These are phyloP conservation scores for Mesotaenium endlicherianum DNA, from an alignment of 139 green algal genomes.

Conservation along the genomic window DNA sequence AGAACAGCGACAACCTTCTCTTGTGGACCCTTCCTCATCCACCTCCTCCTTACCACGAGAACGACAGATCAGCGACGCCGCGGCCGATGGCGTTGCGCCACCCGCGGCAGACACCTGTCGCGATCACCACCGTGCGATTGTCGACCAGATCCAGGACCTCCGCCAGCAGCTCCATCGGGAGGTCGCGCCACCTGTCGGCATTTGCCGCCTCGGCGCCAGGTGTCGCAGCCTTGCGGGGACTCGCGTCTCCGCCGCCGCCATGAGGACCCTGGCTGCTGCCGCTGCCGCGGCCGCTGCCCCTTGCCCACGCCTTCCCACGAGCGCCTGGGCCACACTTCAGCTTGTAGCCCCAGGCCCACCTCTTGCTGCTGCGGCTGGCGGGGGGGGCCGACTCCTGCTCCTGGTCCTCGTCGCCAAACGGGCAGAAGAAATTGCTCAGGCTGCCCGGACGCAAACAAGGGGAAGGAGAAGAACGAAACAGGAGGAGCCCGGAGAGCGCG, in stretches of 20 bases:
- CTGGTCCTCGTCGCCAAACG: no score
- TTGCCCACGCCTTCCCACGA: background rate
- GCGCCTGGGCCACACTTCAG: background rate
- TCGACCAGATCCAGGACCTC: constrained; percentile 13
- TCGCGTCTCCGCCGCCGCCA: background rate
- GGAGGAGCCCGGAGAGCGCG: no score
- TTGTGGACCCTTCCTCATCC: no score
- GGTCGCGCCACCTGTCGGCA: constrained; percentile 2
- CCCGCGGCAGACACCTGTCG: constrained; percentile 31
- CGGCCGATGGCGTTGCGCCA: constrained; percentile 3
- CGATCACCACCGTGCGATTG: constrained; percentile 6
- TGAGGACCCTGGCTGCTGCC: background rate
- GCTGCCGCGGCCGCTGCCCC: background rate
- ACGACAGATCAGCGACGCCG: constrained; percentile 15
- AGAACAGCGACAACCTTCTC: no score
- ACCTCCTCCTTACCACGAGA: constrained; percentile 36
- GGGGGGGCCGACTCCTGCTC: no score
- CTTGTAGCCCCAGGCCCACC: background rate
- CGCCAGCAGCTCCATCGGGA: constrained; percentile 28
- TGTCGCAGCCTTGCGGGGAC: constrained; percentile 16
- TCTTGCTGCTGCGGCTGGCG: background rate
- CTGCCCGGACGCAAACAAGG: no score
- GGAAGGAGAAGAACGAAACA: no score
- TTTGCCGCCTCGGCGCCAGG: background rate
- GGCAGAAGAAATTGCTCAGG: no score